Base-by-base conservation (phyloP, 495 filamentous ascomycete genomes). In the Podospora conica region DNA sequence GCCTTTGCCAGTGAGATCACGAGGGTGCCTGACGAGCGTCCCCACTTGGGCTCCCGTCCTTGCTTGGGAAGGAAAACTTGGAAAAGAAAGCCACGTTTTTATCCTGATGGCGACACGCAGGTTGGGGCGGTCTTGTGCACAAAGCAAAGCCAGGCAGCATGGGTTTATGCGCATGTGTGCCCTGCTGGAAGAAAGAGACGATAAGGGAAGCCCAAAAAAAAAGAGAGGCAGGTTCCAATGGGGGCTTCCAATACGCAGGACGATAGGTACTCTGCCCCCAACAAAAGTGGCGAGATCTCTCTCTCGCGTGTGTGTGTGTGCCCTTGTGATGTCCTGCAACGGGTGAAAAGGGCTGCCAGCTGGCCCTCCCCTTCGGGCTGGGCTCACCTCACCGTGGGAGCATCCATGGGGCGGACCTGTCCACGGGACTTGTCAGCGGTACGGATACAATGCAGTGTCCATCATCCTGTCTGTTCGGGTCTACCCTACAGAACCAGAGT, bases 21-120 rank as follows among this genome's bases (percentile, higher is more conserved):
- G 62, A 64, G 53, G 11, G 62, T 64, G 62, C 63, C 63, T 64
- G 63, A 64, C 63, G 55, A 64, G 25, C 53, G 31, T 28, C 60
- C 33, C 63, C 63, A 64, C 63, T 31, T 25, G 23, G 55, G 24
- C 53, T 63, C 48, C 25, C 31, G 48, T 48, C 40, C 40, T n/a
- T 48, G 29, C 18, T n/a, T 48, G 40, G 12, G 33, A 40, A 15
- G 33, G 40, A 48, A 48, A 48, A 48, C 18, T 48, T 48, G 23
- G 55, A 27, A 24, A 21, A 57, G 55, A 24, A 21, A 57, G 55
- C 55, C 55, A 57, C 55, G 55, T 57, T 57, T 57, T 57, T 48
- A 15, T 48, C 9, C 40, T 48, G 40, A 18, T 48, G 40, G 40
- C 40, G 15, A 24, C 20, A 53, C 25, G 23, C 61, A 55, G 21